phyloP scores from a whole-genome alignment of 2,329 filamentous ascomycete species.

The Huntiella moniliformis region DNA sequence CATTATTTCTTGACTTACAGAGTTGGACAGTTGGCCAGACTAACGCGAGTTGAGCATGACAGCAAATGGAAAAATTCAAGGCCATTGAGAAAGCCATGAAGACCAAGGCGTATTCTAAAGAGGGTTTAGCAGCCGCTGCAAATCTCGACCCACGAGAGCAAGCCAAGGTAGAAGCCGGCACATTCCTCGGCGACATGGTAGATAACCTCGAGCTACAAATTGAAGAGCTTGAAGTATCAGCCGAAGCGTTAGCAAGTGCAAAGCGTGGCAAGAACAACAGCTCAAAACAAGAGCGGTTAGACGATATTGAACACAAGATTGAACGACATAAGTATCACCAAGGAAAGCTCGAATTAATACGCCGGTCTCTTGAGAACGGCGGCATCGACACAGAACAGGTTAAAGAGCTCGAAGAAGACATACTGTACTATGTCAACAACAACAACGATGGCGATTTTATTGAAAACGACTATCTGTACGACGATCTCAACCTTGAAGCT shows the following conservation, averaged over 20 bases:
- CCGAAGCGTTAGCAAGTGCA: conserved; percentile 66
- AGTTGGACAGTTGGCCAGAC: conserved; percentile 11
- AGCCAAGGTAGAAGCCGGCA: conserved; percentile 72
- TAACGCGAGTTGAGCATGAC: conserved; percentile 15
- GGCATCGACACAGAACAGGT: conserved; percentile 77
- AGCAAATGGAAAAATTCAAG: conserved; percentile 99
- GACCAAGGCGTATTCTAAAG: conserved; percentile 98
- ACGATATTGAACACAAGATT: conserved; percentile 64
- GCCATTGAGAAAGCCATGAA: conserved; percentile 99
- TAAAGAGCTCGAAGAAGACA: conserved; percentile 72
- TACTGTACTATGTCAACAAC: conserved; percentile 87
- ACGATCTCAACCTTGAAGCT: conserved; percentile 79
- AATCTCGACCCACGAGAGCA: conserved; percentile 96
- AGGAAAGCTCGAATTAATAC: conserved; percentile 74
- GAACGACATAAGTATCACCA: conserved; percentile 97
- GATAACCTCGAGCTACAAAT: conserved; percentile 89
- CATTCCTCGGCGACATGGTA: conserved; percentile 73
- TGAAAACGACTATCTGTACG: conserved; percentile 88
- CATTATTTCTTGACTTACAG: conserved; percentile 13
- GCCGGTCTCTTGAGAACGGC: conserved; percentile 81
- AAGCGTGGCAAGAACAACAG: conserved; percentile 89
- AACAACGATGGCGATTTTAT: conserved; percentile 77
- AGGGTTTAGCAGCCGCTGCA: conserved; percentile 75
- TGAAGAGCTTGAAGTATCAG: conserved; percentile 78
- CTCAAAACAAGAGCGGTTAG: conserved; percentile 69